Conservation (phyloP, 768 basidiomycete genomes). For the Dentipellis fragilis region DNA sequence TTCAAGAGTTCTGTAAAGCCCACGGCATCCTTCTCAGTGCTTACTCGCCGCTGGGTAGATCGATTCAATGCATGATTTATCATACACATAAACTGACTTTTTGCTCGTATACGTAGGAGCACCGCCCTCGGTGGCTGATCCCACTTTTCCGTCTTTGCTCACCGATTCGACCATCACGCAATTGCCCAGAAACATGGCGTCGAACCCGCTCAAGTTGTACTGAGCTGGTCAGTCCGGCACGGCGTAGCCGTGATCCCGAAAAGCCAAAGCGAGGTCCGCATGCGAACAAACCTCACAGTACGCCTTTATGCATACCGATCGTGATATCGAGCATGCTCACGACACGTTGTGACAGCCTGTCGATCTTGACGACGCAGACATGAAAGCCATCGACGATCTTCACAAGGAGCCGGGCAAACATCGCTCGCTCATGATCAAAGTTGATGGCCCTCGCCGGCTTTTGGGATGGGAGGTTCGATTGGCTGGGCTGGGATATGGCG, state of each 20-base stretch:
- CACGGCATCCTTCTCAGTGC: slow-evolving; percentile 56
- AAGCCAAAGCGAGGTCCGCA: slow-evolving; percentile 32
- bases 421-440: slow-evolving; percentile 20
- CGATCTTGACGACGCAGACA: slow-evolving; percentile 26
- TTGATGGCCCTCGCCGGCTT: slow-evolving; percentile 21
- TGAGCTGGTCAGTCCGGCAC: slow-evolving; percentile 47
- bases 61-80: background rate
- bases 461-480: slow-evolving; percentile 36
- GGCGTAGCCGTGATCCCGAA: slow-evolving; percentile 50
- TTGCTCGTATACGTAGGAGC: background rate
- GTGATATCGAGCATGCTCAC: slow-evolving; percentile 10
- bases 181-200: slow-evolving; percentile 31
- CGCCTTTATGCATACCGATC: background rate
- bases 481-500: slow-evolving; percentile 28
- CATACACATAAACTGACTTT: too few relatives aligned
- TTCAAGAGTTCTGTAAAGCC: slow-evolving; percentile 43
- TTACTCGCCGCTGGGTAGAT: slow-evolving; percentile 41
- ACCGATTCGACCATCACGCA: slow-evolving; percentile 10
- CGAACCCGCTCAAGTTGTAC: slow-evolving; percentile 42
- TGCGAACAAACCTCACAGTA: slow-evolving; percentile 42
- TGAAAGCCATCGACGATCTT: slow-evolving; percentile 29
- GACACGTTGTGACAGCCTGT: slow-evolving; percentile 26
- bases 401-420: slow-evolving; percentile 33
- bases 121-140: background rate
- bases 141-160: background rate